Evolutionary conservation across 768 basidiomycete genomes (phyloP), one percentile per base, ranked within the genome.

Genomic region (Lentinula raphanica): DNA sequence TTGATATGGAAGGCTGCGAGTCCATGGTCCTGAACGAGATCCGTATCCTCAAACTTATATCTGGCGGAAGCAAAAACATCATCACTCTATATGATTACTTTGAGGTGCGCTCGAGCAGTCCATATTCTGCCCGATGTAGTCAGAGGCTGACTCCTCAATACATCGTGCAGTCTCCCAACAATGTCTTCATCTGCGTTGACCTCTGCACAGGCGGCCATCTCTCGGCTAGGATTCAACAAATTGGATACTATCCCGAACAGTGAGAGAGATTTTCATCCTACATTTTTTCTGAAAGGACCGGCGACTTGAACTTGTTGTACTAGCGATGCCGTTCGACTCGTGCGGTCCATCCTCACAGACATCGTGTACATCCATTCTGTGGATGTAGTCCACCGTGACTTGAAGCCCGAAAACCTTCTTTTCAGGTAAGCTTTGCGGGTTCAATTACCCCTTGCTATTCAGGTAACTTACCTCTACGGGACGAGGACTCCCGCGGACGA

Each of bases 21-120:
- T 79, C 86, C 67, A 90, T 90, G 89, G 88, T 86, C 21, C 66
- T 82, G 61, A 90, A 90, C 61, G 88, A 90, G 70, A 90, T 90
- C 59, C 76, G 79, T 3, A 87, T 90, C 15, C 74, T 90, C 51
- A 90, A 90, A 69, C 75, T 79, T 54, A 80, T 90, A 40, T 90
- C 88, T 29, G 85, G 81, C 25, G 87, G 86, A 3, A 82, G 88
- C 65, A 65, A 66, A 32, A 87, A 88, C 67, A 86, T 90, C 61
- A 86, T 90, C 53, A 86, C 85, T 8, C 69, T 88, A 29, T 80
- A 85, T 62, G 87, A 88, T 66, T 89, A 90, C 73, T 90, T 89
- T 64, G 87, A 88, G 74, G 81, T 81, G 40, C 19, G 69, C 63
- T 7, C n/a, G n/a, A n/a, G n/a, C n/a, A n/a, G n/a, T n/a, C n/a